Percentiles rank a stretch among this genome's conserved stretches.
phyloP scores from a whole-genome alignment of 1,284 basidiomycete genomes.

The Sphagnurus paluster region DNA sequence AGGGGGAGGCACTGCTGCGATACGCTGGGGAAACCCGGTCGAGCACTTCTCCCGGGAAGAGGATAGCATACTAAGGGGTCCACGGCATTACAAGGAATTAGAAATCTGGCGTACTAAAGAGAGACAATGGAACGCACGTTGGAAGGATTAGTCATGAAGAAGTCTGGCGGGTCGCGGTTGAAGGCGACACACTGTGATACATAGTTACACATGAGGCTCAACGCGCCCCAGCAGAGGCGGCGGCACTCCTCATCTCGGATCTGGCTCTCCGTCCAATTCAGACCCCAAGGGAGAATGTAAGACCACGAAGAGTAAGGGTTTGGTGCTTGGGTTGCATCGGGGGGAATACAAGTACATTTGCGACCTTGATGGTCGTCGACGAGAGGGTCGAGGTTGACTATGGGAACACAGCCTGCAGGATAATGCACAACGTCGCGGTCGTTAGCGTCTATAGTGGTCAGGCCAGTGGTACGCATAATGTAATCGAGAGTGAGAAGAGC shows the following conservation, averaged over 20 bases:
- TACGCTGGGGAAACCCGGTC: slow-evolving; percentile 45
- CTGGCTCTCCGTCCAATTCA: slow-evolving; percentile 51
- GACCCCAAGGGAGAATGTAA: slow-evolving; percentile 61
- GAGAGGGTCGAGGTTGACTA: slow-evolving; percentile 33
- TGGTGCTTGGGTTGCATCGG: slow-evolving; percentile 36
- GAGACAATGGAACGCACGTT: slow-evolving; percentile 49
- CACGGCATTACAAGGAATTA: too few species aligned
- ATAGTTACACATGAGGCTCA: slow-evolving; percentile 64
- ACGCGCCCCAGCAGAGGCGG: slow-evolving; percentile 71
- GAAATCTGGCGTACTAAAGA: too few species aligned
- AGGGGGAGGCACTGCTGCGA: slow-evolving; percentile 37
- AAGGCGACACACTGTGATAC: slow-evolving; percentile 67
- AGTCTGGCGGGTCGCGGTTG: slow-evolving; percentile 51
- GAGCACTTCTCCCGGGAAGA: slow-evolving; percentile 54
- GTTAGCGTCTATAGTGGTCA: slow-evolving; percentile 56
- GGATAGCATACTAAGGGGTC: slow-evolving; percentile 38
- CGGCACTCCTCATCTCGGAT: slow-evolving; percentile 67
- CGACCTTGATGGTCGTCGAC: slow-evolving; percentile 25
- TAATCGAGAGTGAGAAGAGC: slow-evolving; percentile 61
- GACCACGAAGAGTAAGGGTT: slow-evolving; percentile 46
- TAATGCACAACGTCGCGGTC: slow-evolving; percentile 57
- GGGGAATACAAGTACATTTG: slow-evolving; percentile 53
- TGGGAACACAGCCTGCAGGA: slow-evolving; percentile 46
- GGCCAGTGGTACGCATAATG: slow-evolving; percentile 53
- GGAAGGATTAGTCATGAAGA: slow-evolving; percentile 59